These are phyloP conservation scores for Salix caprea DNA, from an alignment of 345 rosid species.

Conservation along the genomic window DNA sequence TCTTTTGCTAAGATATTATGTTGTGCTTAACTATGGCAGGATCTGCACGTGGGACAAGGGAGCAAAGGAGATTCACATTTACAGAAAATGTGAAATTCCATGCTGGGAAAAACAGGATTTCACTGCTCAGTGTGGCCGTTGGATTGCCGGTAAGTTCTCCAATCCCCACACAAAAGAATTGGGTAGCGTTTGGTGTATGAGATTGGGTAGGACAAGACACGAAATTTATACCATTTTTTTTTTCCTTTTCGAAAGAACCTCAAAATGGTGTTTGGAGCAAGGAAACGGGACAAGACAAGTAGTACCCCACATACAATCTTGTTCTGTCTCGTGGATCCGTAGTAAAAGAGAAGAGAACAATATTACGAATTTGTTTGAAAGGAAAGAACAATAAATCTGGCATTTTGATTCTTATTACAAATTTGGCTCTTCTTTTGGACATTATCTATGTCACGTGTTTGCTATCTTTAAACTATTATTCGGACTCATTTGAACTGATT, in stretches of 20 bases:
- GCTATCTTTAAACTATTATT: not conserved
- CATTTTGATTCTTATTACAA: not conserved
- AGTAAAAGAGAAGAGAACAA: no score
- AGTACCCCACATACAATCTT: no score
- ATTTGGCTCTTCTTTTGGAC: not conserved
- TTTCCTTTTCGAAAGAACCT: no score
- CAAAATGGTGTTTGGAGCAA: no score
- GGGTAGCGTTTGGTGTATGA: not conserved
- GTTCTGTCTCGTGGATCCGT: no score
- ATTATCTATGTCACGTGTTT: not conserved
- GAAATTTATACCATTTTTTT: no score
- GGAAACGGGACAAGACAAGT: no score
- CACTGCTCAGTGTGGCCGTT: constrained; percentile 27
- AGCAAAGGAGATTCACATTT: constrained; percentile 16
- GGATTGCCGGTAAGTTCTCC: constrained; percentile 28
- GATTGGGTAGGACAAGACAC: not conserved
- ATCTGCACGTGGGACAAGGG: constrained; percentile 17
- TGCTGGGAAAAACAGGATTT: constrained; percentile 22
- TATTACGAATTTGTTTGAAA: no score
- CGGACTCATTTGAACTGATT: not conserved
- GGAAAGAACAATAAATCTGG: no score
- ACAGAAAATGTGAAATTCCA: constrained; percentile 17
- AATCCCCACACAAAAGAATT: not conserved
- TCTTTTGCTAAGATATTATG: not conserved
- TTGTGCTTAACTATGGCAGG: constrained; percentile 4